Evolutionary conservation across 345 rosid genomes (phyloP).

Genomic region (Brassica carinata): DNA sequence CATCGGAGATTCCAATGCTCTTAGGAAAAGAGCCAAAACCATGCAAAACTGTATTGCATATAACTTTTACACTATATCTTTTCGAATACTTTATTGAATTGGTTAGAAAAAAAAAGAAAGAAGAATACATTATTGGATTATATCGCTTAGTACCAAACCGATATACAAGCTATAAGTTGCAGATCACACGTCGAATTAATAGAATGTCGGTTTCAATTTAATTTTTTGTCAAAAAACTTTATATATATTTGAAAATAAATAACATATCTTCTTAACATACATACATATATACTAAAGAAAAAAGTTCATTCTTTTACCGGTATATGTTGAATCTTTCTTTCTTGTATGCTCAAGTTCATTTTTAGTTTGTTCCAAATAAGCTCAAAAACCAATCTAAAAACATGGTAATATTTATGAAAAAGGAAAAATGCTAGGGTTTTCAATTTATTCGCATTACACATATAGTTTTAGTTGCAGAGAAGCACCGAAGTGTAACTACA

Average conservation of each 20-base stretch:
- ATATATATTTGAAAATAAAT: too few species aligned
- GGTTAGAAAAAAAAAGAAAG: too few species aligned
- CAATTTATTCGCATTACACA: conserved; percentile 3
- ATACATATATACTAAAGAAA: background rate
- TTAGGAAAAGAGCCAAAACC: too few species aligned
- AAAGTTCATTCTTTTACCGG: background rate
- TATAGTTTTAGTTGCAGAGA: background rate
- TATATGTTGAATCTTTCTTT: background rate
- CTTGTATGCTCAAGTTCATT: too few species aligned
- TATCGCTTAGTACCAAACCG: background rate
- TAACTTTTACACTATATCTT: too few species aligned
- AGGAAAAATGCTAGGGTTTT: background rate
- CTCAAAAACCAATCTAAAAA: background rate
- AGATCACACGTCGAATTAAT: too few species aligned
- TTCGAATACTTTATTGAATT: too few species aligned
- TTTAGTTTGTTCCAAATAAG: background rate
- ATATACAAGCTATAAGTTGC: too few species aligned
- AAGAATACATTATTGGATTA: background rate
- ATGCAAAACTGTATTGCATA: background rate
- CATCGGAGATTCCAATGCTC: too few species aligned
- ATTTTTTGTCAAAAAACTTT: too few species aligned
- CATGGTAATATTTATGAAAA: background rate
- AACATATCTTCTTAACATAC: too few species aligned
- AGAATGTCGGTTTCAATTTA: too few species aligned
- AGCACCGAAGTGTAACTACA: background rate